Evolutionary conservation across 768 basidiomycete species (phyloP).

Genomic region (Tubosaeta sp.): DNA sequence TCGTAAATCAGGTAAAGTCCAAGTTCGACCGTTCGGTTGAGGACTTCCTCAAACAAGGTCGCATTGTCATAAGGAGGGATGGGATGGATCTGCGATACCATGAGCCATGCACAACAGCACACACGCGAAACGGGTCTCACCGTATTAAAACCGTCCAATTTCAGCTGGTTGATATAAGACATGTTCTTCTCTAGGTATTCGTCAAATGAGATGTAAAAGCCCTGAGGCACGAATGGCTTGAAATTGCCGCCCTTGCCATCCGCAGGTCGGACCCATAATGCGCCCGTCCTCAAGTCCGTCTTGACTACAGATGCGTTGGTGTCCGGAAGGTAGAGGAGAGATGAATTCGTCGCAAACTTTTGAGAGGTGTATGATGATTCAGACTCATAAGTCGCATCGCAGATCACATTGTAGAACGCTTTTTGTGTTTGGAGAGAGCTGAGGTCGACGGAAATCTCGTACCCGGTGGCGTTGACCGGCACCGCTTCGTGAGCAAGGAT

Average conservation of each 20-base stretch:
- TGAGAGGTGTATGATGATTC: conserved; percentile 14
- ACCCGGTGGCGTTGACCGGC: conserved; percentile 36
- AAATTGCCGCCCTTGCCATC: conserved; percentile 18
- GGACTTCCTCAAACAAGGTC: conserved; percentile 30
- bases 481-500: conserved; percentile 25
- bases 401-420: conserved; percentile 31
- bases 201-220: conserved; percentile 67
- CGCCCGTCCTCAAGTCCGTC: conserved; percentile 44
- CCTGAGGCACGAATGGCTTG: conserved; percentile 57
- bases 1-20: conserved; percentile 71
- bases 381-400: conserved; percentile 28
- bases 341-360: conserved; percentile 28
- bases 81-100: conserved; percentile 59
- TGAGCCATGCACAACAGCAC: conserved; percentile 13
- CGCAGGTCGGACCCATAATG: conserved; percentile 37
- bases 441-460: conserved; percentile 34
- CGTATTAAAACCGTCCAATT: conserved; percentile 47
- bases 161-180: conserved; percentile 50
- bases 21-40: conserved; percentile 15
- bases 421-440: conserved; percentile 26
- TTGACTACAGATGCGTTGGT: conserved; percentile 41
- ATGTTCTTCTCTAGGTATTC: conserved; percentile 50
- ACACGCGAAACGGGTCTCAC: conserved; percentile 5
- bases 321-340: conserved; percentile 40
- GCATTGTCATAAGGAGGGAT: conserved; percentile 62